A percentile compares a stretch with the other conserved stretches of the same genome.
Evolutionary conservation across 1,284 basidiomycete species (phyloP).

Genomic region (Exobasidium cylindrosporum): DNA sequence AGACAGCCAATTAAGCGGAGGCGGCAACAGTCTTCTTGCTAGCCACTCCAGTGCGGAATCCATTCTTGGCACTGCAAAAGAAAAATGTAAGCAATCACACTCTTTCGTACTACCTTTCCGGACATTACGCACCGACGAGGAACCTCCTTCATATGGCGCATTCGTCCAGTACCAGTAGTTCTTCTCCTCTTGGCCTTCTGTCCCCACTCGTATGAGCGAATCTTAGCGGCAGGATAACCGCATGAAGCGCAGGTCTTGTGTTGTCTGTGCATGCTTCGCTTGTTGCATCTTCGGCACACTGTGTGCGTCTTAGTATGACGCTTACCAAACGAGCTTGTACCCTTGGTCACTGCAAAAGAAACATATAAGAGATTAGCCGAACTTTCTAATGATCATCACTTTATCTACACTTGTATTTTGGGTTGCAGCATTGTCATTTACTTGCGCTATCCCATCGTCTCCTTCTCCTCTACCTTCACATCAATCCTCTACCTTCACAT

Average conservation of each 20-base stretch:
- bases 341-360: conserved; percentile 27
- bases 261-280: conserved; percentile 91
- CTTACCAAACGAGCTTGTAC: conserved; percentile 56
- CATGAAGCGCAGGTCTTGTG: conserved; percentile 95
- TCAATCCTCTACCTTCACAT: background rate
- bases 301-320: conserved; percentile 89
- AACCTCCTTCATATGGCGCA: conserved; percentile 80
- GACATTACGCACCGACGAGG: conserved; percentile 29
- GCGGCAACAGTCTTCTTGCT: conserved; percentile 45
- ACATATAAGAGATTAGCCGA: background rate
- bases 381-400: background rate
- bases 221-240: conserved; percentile 92
- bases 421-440: background rate
- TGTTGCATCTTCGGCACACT: conserved; percentile 74
- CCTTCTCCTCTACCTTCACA: background rate
- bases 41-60: conserved; percentile 63
- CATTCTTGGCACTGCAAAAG: conserved; percentile 69
- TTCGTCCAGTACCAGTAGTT: conserved; percentile 93
- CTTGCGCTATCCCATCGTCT: background rate
- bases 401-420: background rate
- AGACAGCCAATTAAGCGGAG: conserved; percentile 40
- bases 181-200: conserved; percentile 99
- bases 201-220: conserved; percentile 96
- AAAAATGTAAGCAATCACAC: background rate
- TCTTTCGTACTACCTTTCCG: background rate